Evolutionary conservation across 1,284 basidiomycete genomes (phyloP), one percentile per base, ranked within the genome.

Genomic region (Malassezia pachydermatis): DNA sequence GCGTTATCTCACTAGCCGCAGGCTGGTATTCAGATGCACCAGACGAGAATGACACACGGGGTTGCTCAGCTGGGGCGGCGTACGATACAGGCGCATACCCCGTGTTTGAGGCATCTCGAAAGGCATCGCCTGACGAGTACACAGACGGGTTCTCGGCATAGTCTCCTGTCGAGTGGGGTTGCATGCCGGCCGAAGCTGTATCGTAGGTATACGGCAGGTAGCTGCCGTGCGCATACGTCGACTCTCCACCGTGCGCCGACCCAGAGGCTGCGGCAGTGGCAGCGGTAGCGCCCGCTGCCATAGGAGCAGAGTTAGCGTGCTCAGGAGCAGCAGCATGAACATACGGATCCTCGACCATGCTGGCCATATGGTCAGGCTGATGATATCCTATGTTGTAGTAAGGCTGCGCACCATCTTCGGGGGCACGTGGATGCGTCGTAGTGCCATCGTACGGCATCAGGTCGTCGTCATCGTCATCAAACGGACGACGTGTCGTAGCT

Each of bases 391-490:
- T 17, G 13, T 43, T 28, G 28, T 50, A 50, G 23, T 36, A 48
- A 9, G 40, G 40, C 23, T 38, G 33, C 4, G 34, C 24, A 14
- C 4, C 46, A 13, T 30, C 34, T 17, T 36, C 34, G 34, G 20
- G 14, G 3, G 34, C n/a, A 11, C 11, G 29, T 2, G 2, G 29
- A 30, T 17, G 41, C 24, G 17, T 16, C 8, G 29, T 29, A 43
- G 20, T 16, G 24, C 3, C 40, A 25, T 5, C 33, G 20, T 30
- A 11, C 14, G 24, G 8, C 64, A 69, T 64, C 22, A n/a, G n/a
- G 46, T 70, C 68, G 7, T 67, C 67, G 43, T 71, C 68, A 36
- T 71, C 68, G 35, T 70, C 67, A 45, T 71, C 68, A 41, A 71
- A 71, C 9, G 68, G 68, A 17, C 67, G 69, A 19, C 68, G 50